Evolutionary conservation across 1,284 basidiomycete genomes (phyloP).

Genomic region (Pisolithus thermaeus): DNA sequence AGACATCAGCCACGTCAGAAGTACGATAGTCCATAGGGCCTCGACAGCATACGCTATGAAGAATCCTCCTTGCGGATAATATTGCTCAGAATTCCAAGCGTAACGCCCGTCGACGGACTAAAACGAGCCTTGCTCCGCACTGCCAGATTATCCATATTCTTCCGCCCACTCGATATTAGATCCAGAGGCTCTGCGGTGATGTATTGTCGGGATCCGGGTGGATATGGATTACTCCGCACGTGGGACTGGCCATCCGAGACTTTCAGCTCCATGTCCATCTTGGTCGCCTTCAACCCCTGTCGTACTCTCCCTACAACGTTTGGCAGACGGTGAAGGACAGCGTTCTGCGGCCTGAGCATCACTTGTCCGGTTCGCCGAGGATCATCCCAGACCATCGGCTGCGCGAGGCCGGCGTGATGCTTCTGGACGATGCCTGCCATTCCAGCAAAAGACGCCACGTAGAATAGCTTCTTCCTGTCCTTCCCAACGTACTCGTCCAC

Average conservation of each 20-base stretch:
- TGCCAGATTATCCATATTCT: constrained; percentile 25
- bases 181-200: constrained; percentile 26
- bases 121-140: not conserved
- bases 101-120: not conserved
- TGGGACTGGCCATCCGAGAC: constrained; percentile 23
- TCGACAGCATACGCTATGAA: not conserved
- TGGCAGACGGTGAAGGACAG: constrained; percentile 25
- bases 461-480: constrained; percentile 10
- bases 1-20: not conserved
- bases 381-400: constrained; percentile 27
- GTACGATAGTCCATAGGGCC: too few relatives aligned
- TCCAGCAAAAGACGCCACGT: constrained; percentile 29
- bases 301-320: constrained; percentile 32
- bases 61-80: not conserved
- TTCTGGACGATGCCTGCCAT: constrained; percentile 24
- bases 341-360: constrained; percentile 24
- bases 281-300: constrained; percentile 34
- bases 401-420: constrained; percentile 14
- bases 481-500: constrained; percentile 29
- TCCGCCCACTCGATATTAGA: constrained; percentile 17
- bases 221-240: constrained; percentile 25
- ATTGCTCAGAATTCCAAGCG: constrained; percentile 9
- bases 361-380: constrained; percentile 22
- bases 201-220: constrained; percentile 35
- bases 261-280: constrained; percentile 24